phyloP scores from a whole-genome alignment of 768 basidiomycete genomes.

The Lactarius vividus region DNA sequence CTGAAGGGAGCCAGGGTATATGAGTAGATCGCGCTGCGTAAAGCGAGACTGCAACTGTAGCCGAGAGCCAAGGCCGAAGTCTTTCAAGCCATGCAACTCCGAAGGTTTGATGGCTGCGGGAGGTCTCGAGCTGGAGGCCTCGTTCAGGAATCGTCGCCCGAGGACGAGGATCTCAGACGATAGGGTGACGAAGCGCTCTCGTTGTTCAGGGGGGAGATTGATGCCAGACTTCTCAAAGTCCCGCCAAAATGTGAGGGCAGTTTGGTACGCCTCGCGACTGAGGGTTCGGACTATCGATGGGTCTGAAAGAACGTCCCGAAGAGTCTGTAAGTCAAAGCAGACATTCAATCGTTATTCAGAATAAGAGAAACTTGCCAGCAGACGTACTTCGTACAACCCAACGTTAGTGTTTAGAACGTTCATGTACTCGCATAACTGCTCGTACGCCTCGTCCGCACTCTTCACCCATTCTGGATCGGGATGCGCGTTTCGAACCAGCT shows the following conservation, averaged over 20 bases:
- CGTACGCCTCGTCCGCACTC: constrained; percentile 85
- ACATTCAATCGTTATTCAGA: background rate
- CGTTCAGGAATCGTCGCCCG: constrained; percentile 80
- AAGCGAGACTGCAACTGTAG: constrained; percentile 73
- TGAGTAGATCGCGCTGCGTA: constrained; percentile 69
- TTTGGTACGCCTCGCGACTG: constrained; percentile 73
- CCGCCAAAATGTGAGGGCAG: constrained; percentile 90
- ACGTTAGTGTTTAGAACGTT: constrained; percentile 94
- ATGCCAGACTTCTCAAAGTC: constrained; percentile 99
- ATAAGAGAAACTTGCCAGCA: constrained; percentile 20
- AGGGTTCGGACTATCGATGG: constrained; percentile 62
- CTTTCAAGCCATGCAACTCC: constrained; percentile 70
- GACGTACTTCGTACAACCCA: constrained; percentile 81
- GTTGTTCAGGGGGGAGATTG: constrained; percentile 72
- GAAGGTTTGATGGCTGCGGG: constrained; percentile 66
- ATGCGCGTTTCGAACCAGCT: constrained; percentile 90
- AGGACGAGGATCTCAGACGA: constrained; percentile 88
- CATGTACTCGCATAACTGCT: constrained; percentile 94
- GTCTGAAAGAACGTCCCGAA: constrained; percentile 69
- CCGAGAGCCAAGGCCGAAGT: constrained; percentile 71
- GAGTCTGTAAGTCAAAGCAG: constrained; percentile 46
- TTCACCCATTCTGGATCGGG: constrained; percentile 82
- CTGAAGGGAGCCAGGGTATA: constrained; percentile 85
- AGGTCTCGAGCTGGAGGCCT: constrained; percentile 58
- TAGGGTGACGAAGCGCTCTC: constrained; percentile 80